Evolutionary conservation across 1,284 basidiomycete species (phyloP), one percentile per base, ranked within the genome.

Genomic region (Agaricales sp.): DNA sequence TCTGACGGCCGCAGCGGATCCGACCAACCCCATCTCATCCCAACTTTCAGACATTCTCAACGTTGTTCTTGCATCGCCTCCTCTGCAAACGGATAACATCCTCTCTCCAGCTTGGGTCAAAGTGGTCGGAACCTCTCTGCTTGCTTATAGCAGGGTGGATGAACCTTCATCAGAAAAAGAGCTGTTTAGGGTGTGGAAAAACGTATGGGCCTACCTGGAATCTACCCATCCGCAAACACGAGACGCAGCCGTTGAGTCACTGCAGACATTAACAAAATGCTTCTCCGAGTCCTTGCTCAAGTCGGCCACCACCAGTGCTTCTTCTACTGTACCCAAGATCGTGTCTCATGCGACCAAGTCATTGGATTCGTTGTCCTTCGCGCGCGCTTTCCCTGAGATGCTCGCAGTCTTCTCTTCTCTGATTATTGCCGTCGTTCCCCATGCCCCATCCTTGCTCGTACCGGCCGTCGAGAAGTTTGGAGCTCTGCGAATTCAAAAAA

Each of bases 401-500:
- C 68, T 92, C 26, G 67, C 70, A 13, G 73, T 88, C 49, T 67
- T 76, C 25, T 78, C 73, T n/a, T 74, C 75, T 21, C 70, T 80
- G 25, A 69, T 82, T 47, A 60, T 55, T 12, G 68, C 66, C 50
- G 62, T 85, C 23, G 66, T 70, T 26, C 66, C 69, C 39, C 55
- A 61, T 1, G 87, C 90, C 2, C 80, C 91, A 58, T 63, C 69
- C 43, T 73, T 97, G 4, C 69, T 95, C 19, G 63, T 87, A 43
- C 80, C 83, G 25, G 63, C 92, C n/a, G 74, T 98, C 46, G 67
- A 74, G 53, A 78, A 80, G 50, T 71, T 96, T 22, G 91, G 83
- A 1, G 81, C 86, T 39, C 66, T 96, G 52, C 72, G 95, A 39
- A 70, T 78, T 26, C 75, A 87, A 58, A 88, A 86, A 64, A 80